Base-by-base conservation (phyloP, 2,329 filamentous ascomycete species). In the Domatiomyces globalis region DNA sequence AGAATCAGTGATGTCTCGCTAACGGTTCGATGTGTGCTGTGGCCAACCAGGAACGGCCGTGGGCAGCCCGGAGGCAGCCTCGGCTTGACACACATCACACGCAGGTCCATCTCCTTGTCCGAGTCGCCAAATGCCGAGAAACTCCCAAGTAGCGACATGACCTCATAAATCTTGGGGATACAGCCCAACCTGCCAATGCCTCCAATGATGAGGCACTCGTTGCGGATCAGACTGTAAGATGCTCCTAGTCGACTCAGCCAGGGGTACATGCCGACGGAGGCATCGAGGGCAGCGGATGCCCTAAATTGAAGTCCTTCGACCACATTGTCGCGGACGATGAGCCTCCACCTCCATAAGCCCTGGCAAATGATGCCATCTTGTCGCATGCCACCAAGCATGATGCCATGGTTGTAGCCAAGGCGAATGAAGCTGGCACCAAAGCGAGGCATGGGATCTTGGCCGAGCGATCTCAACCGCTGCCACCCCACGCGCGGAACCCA, bases 351-450 rank as follows among this genome's bases (percentile, higher is more conserved):
- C 71, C 84, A 83, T 12, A 81, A 70, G 52, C 82, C 77, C 43
- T 75, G 69, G 18, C 79, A 67, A 12, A 94, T 71, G 7, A 74
- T 70, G 2, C 84, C 85, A 62, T 83, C 74, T 42, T 68, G 67
- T 19, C 74, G 72, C 61, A 94, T 82, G 0, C 89, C 89, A 17
- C 88, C 88, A 17, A 79, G 71, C 1, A 92, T 59, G 1, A 90
- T 65, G 0, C 88, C 88, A 44, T 66, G 60, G 51, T 74, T 74
- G 4, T 56, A 62, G 44, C 65, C 65, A 20, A 67, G 60, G 43
- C 56, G 65, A 42, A 58, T 60, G 45, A 81, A 70, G 36, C 71
- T 69, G 33, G 77, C 75, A 42, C 78, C 78, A 60, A 81, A 82
- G 45, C 79, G 72, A 51, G 76, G 69, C 44, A 66, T 63, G 18